Base-by-base conservation (phyloP, 2,329 filamentous ascomycete genomes). In the Colletotrichum sp. region DNA sequence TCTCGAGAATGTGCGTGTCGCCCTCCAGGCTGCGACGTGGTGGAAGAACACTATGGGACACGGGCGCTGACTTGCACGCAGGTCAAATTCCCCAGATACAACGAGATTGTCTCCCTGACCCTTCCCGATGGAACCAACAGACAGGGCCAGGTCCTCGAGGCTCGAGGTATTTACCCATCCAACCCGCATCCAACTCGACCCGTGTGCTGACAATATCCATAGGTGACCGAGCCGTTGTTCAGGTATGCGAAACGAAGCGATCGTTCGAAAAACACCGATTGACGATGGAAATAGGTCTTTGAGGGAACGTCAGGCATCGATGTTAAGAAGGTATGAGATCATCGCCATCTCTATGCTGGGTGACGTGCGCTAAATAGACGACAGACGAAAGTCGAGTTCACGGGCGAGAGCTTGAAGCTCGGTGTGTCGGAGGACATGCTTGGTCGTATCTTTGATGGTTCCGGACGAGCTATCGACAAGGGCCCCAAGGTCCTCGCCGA, bases 351-450 rank as follows among this genome's bases (percentile, higher is more conserved):
- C 65, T 55, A 64, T 47, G n/a, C 33, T 55, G 51, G 24, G 29
- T 33, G 51, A 43, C 58, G 36, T 62, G 67, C 59, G 67, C 74
- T 76, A 74, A 76, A 70, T 38, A 54, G 11, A 27, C n/a, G 16
- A 78, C 81, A 97, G 96, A 98, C 96, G 69, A 97, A 94, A 90
- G 96, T 99, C 84, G 95, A 99, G 84, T 98, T 99, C 85, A 97
- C 94, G 36, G 97, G 97, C 75, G 91, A 98, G 87, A 98, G 95
- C 88, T 88, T 99, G 88, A 98, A 98, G 91, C 94, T 99, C 67
- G 97, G 97, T 85, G 97, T 99, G 74, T 98, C 97, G 66, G 97
- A 99, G 87, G 97, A 99, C 88, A 99, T 99, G 97, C 87, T 99
- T 86, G 97, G 97, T 78, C 96, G 97, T 88, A 95, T 98, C 85